phyloP scores from a whole-genome alignment of 495 filamentous ascomycete species.

The Cladorrhinum samala region DNA sequence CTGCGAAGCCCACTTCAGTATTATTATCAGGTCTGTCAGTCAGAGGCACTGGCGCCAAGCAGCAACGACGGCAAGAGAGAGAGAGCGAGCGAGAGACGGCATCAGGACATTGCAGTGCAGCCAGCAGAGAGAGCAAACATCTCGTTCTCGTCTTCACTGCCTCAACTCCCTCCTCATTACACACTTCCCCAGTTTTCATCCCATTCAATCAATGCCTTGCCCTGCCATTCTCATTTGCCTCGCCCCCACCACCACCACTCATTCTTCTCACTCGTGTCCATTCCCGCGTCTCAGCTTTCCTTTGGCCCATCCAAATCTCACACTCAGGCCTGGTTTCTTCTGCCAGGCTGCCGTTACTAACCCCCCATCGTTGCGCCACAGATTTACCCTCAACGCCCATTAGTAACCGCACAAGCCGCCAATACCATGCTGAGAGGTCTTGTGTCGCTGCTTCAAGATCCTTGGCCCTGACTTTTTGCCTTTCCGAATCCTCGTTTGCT shows the following conservation, averaged over 20 bases:
- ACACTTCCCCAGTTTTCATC: slow-evolving; percentile 2
- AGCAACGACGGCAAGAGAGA: not conserved
- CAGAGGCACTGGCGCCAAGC: slow-evolving; percentile 7
- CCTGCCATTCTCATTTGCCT: slow-evolving; percentile 8
- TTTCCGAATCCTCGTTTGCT: not conserved
- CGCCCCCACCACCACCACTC: slow-evolving; percentile 8
- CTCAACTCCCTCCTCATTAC: not conserved
- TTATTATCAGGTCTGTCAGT: not conserved
- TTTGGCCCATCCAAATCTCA: not conserved
- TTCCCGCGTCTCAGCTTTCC: slow-evolving; percentile 6
- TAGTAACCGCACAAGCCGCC: slow-evolving; percentile 1
- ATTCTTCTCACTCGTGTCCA: slow-evolving; percentile 2
- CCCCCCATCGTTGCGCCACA: slow-evolving; percentile 8
- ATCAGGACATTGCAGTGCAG: slow-evolving; percentile 1
- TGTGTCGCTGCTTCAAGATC: slow-evolving; percentile 1
- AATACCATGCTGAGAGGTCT: slow-evolving; percentile 1
- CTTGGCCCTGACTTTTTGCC: not conserved
- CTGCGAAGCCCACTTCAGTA: not conserved
- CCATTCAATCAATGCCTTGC: not conserved
- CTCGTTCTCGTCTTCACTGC: not conserved
- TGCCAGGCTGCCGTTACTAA: slow-evolving; percentile 11
- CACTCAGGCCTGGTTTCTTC: slow-evolving; percentile 1
- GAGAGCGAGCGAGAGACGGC: slow-evolving; percentile 3
- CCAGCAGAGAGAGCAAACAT: too few species aligned
- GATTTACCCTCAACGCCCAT: slow-evolving; percentile 6